Evolutionary conservation across 2,329 filamentous ascomycete species (phyloP).

Genomic region (Beauveria caledonica): DNA sequence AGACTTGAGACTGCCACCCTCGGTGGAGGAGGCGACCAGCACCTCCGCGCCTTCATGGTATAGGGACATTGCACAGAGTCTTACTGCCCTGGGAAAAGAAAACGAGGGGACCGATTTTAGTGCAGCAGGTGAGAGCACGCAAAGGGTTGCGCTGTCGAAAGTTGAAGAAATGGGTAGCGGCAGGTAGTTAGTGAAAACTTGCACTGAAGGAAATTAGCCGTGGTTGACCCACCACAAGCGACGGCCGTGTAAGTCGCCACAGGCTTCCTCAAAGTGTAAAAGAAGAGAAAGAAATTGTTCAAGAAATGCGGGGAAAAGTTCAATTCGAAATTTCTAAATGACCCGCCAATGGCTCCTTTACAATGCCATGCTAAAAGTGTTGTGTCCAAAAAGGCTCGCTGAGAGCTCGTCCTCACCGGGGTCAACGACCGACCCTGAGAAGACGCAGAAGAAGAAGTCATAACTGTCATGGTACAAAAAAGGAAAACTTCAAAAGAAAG

Average conservation of each 20-base stretch:
- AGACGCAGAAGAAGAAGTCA: slow-evolving; percentile 8
- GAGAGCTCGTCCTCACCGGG: not conserved
- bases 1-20: slow-evolving; percentile 78
- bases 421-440: not conserved
- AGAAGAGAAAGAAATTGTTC: not conserved
- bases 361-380: slow-evolving; percentile 6
- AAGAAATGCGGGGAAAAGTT: not conserved
- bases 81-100: not conserved
- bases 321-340: slow-evolving; percentile 3
- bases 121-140: not conserved
- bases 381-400: slow-evolving; percentile 10
- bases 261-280: too few species aligned
- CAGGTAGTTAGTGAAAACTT: slow-evolving; percentile 2
- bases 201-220: not conserved
- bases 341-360: slow-evolving; percentile 3
- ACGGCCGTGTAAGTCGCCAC: slow-evolving; percentile 17
- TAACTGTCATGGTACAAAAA: slow-evolving; percentile 7
- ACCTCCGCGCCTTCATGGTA: slow-evolving; percentile 86
- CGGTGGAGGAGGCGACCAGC: slow-evolving; percentile 44
- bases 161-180: not conserved
- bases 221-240: slow-evolving; percentile 12
- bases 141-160: not conserved
- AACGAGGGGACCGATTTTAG: not conserved
- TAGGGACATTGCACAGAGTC: slow-evolving; percentile 63
- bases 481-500: not conserved